Evolutionary conservation across 2,329 filamentous ascomycete genomes (phyloP), one percentile per base, ranked within the genome.

Genomic region (Calycina marina): DNA sequence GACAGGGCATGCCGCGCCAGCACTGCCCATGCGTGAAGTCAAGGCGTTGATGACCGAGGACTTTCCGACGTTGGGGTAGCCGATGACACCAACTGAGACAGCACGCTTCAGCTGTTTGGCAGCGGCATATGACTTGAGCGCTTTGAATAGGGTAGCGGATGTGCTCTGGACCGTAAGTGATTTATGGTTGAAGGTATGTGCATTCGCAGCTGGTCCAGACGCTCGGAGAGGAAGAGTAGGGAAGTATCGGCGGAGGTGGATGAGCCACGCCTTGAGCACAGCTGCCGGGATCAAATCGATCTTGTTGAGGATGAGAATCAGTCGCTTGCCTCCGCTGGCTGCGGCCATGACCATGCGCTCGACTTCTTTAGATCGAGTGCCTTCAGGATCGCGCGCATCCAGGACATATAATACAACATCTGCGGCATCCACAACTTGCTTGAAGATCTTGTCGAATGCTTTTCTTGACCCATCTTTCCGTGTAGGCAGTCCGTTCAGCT

Each of bases 1-100:
- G 1, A 82, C 80, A 1, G 86, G 86, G 55, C 85, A 93, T 26
- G 83, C 80, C 22, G 70, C 71, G 42, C 66, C 64, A 49, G 70
- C 74, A 35, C 74, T 69, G 43, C 77, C 72, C 45, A 93, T 63
- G 22, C 83, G 72, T 22, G 80, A 75, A 13, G 84, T 78, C 35
- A 94, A 73, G 11, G 85, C 82, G 56, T 94, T 94, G 67, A 94
- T 93, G 49, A 94, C 84, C 31, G 85, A 93, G 16, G 84, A 93
- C 63, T 94, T 94, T 53, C 86, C 86, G 38, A 93, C 86, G 54
- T 94, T 94, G 48, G 86, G 86, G 56, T 93, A 94, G 16, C 86
- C 86, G 46, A 94, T 92, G 40, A 94, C 82, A 43, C 86, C 86
- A 39, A 94, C 86, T 13, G 82, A 86, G 48, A 93, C 74, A 32